Evolutionary conservation across 2,329 filamentous ascomycete genomes (phyloP).

Genomic region (Cordyceps javanica): DNA sequence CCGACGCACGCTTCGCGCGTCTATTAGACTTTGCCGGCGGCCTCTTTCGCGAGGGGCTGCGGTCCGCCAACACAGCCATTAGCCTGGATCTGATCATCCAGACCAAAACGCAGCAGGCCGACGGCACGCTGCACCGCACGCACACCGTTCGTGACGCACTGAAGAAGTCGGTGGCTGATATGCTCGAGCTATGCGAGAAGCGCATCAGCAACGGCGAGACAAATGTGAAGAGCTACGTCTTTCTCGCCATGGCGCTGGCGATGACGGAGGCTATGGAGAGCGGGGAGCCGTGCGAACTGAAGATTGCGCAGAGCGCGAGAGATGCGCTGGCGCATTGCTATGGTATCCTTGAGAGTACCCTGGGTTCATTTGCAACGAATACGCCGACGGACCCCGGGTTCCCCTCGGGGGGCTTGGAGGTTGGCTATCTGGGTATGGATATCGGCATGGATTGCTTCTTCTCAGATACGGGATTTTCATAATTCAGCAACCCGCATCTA

Average conservation of each 20-base stretch:
- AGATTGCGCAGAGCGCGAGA: constrained; percentile 26
- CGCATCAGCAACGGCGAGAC: constrained; percentile 35
- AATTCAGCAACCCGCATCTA: neutral
- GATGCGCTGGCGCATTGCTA: constrained; percentile 28
- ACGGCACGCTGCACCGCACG: constrained; percentile 24
- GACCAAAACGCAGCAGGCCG: constrained; percentile 21
- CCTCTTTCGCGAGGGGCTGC: constrained; percentile 34
- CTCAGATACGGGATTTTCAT: constrained; percentile 1
- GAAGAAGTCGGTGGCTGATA: constrained; percentile 24
- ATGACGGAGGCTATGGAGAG: constrained; percentile 31
- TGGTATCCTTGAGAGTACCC: constrained; percentile 20
- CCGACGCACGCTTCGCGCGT: constrained; percentile 29
- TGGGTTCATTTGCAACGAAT: constrained; percentile 1
- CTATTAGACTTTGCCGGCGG: constrained; percentile 34
- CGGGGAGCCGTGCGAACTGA: constrained; percentile 17
- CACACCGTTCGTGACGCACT: constrained; percentile 23
- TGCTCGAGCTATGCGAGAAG: constrained; percentile 19
- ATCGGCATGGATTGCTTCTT: constrained; percentile 10
- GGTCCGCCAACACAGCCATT: constrained; percentile 27
- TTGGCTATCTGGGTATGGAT: neutral
- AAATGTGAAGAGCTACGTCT: constrained; percentile 38
- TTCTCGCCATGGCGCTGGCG: constrained; percentile 32
- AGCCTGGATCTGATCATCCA: constrained; percentile 30
- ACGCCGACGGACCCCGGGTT: constrained; percentile 1
- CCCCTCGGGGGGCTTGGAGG: neutral